These are phyloP conservation scores for Phytophthora crassamura DNA, from an alignment of 352 stramenopile genomes.

Conservation along the genomic window DNA sequence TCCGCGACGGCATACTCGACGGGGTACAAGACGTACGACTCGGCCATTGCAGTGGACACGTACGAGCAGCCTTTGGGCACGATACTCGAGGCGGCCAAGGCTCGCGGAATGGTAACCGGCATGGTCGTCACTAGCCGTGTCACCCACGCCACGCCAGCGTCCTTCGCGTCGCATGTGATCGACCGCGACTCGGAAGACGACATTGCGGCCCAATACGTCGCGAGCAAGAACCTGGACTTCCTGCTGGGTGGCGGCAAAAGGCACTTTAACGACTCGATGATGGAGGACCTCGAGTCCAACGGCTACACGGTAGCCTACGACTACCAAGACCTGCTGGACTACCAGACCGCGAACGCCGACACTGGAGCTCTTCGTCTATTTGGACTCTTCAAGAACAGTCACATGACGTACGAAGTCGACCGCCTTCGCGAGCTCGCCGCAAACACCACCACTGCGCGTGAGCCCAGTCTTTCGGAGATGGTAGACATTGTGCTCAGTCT, in stretches of 20 bases:
- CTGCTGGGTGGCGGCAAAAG: conserved; percentile 55
- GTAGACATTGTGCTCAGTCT: conserved; percentile 63
- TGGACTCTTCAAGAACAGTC: conserved; percentile 62
- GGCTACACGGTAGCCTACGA: conserved; percentile 64
- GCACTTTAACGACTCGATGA: conserved; percentile 60
- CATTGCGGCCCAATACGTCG: conserved; percentile 66
- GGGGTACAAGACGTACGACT: conserved; percentile 67
- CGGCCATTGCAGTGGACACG: conserved; percentile 54
- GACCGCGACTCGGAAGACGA: conserved; percentile 61
- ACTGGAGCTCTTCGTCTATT: conserved; percentile 60
- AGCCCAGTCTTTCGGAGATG: conserved; percentile 72
- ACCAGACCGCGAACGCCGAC: conserved; percentile 54
- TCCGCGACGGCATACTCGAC: conserved; percentile 55
- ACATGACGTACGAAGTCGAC: conserved; percentile 81
- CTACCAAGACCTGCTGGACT: conserved; percentile 61
- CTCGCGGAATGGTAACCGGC: conserved; percentile 58
- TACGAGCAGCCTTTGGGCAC: conserved; percentile 58
- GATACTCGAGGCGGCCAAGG: conserved; percentile 61
- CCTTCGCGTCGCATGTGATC: conserved; percentile 61
- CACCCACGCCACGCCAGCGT: conserved; percentile 64
- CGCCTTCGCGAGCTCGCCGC: conserved; percentile 44
- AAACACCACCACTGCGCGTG: conserved; percentile 48
- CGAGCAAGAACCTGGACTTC: conserved; percentile 78
- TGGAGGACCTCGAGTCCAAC: conserved; percentile 45
- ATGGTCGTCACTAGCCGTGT: conserved; percentile 59